Percentiles rank a stretch among this genome's conserved stretches.
Evolutionary conservation across 257 asterid genomes (phyloP).

Genomic region (Nyctanthes arbortristis): DNA sequence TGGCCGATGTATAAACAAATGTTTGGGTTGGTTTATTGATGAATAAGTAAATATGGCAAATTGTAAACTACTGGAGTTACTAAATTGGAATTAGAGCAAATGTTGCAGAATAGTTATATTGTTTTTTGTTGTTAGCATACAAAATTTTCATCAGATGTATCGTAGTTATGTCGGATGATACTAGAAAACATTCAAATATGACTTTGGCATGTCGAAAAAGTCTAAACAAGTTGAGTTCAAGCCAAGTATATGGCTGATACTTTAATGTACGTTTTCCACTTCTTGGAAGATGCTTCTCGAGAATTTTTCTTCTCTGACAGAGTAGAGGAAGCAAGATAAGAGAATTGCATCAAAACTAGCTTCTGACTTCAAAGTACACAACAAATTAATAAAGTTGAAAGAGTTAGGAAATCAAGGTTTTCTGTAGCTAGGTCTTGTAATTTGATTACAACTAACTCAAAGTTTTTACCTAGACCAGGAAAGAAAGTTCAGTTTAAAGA

Average conservation of each 20-base stretch:
- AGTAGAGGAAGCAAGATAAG: not conserved
- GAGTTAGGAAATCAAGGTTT: not conserved
- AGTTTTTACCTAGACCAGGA: not conserved
- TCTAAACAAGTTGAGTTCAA: no score
- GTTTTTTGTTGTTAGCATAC: no score
- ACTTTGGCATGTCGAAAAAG: no score
- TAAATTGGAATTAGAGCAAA: not conserved
- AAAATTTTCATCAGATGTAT: no score
- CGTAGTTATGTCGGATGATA: no score
- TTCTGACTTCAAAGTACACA: not conserved
- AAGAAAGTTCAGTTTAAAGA: not conserved
- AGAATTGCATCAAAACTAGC: not conserved
- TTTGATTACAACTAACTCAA: not conserved
- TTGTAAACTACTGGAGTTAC: not conserved
- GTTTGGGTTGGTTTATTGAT: not conserved
- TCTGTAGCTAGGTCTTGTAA: not conserved
- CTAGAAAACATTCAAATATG: no score
- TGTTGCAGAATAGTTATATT: no score
- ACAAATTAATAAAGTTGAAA: not conserved
- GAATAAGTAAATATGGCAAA: not conserved
- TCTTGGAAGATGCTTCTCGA: not conserved
- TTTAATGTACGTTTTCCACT: not conserved
- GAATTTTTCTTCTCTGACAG: not conserved
- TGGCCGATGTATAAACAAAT: not conserved
- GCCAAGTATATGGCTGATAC: not conserved